Conservation (phyloP, 2,329 filamentous ascomycete genomes). For the Trichoderma sp. region DNA sequence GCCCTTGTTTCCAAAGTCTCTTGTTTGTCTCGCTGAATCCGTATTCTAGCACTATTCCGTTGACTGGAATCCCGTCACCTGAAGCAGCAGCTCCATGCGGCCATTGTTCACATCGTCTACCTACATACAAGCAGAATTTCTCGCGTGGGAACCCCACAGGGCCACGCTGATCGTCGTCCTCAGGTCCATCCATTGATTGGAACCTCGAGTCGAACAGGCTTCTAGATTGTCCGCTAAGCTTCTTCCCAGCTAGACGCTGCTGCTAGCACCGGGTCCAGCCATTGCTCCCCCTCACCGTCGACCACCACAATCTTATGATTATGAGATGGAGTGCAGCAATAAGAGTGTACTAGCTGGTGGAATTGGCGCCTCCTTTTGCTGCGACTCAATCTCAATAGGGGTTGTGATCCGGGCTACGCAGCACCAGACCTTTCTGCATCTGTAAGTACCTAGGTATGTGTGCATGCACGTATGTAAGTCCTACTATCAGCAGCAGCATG, state of each 20-base stretch:
- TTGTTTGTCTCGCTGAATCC: too few species aligned
- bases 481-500: neutral
- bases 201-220: neutral
- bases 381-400: neutral
- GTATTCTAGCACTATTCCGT: neutral
- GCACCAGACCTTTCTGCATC: neutral
- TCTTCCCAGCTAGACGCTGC: neutral
- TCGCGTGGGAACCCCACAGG: neutral
- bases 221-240: constrained; percentile 14
- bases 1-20: neutral
- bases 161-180: neutral
- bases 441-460: neutral
- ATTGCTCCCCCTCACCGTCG: constrained; percentile 9
- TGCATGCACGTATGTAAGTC: too few species aligned
- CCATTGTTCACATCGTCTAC: neutral
- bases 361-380: constrained; percentile 1
- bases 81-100: neutral
- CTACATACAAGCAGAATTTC: neutral
- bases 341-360: neutral
- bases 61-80: neutral
- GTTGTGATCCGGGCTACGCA: neutral
- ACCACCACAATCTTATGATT: neutral
- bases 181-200: neutral
- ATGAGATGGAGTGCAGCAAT: neutral
- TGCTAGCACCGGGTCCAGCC: constrained; percentile 1